A percentile compares a stretch with the other conserved stretches of the same genome.
Evolutionary conservation across 225 moss, liverwort and hornwort species (phyloP).

Genomic region (Marchantia polymorpha): DNA sequence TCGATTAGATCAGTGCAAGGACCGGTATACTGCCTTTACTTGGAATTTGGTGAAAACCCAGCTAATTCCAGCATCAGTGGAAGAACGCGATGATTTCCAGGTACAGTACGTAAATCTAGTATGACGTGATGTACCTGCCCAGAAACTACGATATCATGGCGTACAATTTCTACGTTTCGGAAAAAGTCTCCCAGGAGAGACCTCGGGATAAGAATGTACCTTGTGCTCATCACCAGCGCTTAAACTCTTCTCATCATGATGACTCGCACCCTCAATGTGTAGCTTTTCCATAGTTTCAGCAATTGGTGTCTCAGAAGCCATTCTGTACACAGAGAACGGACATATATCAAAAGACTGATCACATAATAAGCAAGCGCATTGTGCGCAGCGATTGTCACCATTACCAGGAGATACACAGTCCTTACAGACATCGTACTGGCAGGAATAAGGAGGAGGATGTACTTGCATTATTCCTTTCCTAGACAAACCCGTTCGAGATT

Average conservation of each 20-base stretch:
- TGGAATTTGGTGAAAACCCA: not conserved
- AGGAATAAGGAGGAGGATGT: too few species aligned
- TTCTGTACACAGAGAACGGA: not conserved
- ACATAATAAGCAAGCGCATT: too few species aligned
- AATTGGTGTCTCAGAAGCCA: slow-evolving; percentile 4
- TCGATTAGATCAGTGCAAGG: too few species aligned
- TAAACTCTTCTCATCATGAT: not conserved
- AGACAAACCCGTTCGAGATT: too few species aligned
- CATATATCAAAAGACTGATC: too few species aligned
- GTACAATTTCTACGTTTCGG: not conserved
- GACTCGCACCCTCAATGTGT: not conserved
- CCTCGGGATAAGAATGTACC: not conserved
- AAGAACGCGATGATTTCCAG: not conserved
- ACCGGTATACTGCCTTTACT: not conserved
- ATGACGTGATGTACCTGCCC: not conserved
- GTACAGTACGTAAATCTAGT: not conserved
- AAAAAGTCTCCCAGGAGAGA: not conserved
- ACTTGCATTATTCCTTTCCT: too few species aligned
- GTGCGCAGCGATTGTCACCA: too few species aligned
- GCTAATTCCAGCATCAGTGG: not conserved
- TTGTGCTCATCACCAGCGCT: slow-evolving; percentile 1
- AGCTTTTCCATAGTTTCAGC: not conserved
- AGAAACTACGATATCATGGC: not conserved
- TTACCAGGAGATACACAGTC: too few species aligned
- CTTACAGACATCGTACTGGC: too few species aligned